Evolutionary conservation across 108 stramenopile species (phyloP).

Genomic region (Skeletonema marinoi): DNA sequence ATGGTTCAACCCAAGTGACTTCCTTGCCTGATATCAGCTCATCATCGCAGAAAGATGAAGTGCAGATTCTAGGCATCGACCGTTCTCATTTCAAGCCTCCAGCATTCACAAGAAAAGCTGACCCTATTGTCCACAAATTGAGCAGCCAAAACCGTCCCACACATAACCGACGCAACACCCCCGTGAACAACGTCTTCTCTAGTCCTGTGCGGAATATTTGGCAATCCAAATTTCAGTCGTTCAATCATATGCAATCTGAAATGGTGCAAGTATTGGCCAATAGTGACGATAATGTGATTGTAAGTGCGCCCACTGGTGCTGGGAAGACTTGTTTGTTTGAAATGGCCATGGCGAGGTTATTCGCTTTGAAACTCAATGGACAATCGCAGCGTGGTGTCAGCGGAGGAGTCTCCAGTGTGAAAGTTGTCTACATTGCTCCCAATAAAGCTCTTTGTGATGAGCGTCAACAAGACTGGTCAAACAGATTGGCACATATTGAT

Average conservation of each 20-base stretch:
- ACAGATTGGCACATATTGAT: conserved; percentile 64
- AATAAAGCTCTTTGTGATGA: conserved; percentile 97
- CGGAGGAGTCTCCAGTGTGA: conserved; percentile 53
- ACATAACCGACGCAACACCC: conserved; percentile 34
- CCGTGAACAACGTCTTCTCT: conserved; percentile 58
- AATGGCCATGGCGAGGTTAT: conserved; percentile 91
- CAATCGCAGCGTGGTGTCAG: conserved; percentile 28
- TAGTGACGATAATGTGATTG: conserved; percentile 90
- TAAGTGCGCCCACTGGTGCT: conserved; percentile 98
- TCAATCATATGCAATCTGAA: conserved; percentile 86
- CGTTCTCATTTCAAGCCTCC: conserved; percentile 36
- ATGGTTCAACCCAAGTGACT: conserved; percentile 1
- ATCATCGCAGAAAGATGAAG: conserved; percentile 13
- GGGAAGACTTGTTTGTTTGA: conserved; percentile 97
- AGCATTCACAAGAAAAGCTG: conserved; percentile 10
- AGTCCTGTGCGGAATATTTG: conserved; percentile 60
- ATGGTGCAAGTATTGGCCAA: conserved; percentile 54
- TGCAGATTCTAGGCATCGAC: conserved; percentile 27
- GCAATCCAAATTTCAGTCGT: conserved; percentile 58
- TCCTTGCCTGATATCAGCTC: conserved; percentile 14
- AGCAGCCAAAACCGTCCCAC: conserved; percentile 55
- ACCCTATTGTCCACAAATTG: conserved; percentile 62
- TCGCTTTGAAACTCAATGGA: conserved; percentile 31
- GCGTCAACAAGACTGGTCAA: conserved; percentile 84
- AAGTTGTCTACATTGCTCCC: conserved; percentile 93